Evolutionary conservation across 2,329 filamentous ascomycete species (phyloP), one percentile per base, ranked within the genome.

Genomic region (Cercospora citrullina): DNA sequence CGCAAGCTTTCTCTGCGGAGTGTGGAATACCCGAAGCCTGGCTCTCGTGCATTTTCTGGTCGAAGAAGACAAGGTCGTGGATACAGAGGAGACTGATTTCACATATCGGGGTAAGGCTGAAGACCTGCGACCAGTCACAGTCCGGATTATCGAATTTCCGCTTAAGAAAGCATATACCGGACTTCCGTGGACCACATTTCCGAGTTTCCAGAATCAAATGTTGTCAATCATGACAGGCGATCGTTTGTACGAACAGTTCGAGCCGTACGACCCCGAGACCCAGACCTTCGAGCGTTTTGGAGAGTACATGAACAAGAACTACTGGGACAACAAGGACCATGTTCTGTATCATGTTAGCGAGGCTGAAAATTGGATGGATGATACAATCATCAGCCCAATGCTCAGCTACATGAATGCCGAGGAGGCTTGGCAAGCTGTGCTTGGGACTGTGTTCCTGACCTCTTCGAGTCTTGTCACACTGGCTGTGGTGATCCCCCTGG

Each of bases 21-120:
- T 71, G 6, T 72, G 70, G 70, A 39, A 48, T 18, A 71, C 70
- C 7, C 39, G 68, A 48, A 36, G 60, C 16, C 68, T 66, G 9
- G 70, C 70, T 42, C 68, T 72, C 7, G 51, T 72, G 5, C 70
- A 72, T 42, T 72, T 72, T 28, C 8, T 69, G 4, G 67, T 71
- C 18, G 69, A 69, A 42, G 69, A 69, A 42, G 67, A 72, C 16
- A 39, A 68, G 4, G 60, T 65, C 10, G 26, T 67, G 21, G 64
- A 66, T 23, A 23, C 31, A 23, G 51, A 58, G 23, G 69, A 61
- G 33, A 59, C 60, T 39, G 68, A 60, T 2, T 57, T 69, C 7
- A 66, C 68, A 6, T 72, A 68, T 39, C 30, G 66, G 4, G 57
- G 31, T 0, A 53, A 63, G 3, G 12, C 42, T 39, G 36, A 48